Conservation (phyloP, 2,329 filamentous ascomycete species). For the Exophiala sp. region DNA sequence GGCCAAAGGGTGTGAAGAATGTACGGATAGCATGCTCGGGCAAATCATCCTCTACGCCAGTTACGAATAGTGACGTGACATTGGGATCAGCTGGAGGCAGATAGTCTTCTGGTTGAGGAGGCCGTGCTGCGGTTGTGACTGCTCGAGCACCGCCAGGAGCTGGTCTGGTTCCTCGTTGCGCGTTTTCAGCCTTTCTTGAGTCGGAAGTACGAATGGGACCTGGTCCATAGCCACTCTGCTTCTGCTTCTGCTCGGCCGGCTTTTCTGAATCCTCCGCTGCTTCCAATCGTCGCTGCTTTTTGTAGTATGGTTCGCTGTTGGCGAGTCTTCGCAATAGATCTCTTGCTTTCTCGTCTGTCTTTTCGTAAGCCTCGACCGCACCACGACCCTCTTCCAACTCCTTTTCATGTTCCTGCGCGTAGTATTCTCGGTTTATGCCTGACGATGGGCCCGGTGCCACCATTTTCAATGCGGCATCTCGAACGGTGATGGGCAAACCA, state of each 20-base stretch:
- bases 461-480: constrained; percentile 97
- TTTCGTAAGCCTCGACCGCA: constrained; percentile 85
- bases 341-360: constrained; percentile 93
- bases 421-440: constrained; percentile 93
- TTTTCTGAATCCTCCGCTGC: constrained; percentile 47
- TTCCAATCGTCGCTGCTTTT: constrained; percentile 76
- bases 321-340: constrained; percentile 82
- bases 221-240: constrained; percentile 54
- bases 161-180: constrained; percentile 42
- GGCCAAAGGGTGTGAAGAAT: constrained; percentile 84
- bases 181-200: constrained; percentile 40
- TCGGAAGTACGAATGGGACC: constrained; percentile 78
- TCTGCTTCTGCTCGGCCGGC: constrained; percentile 44
- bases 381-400: constrained; percentile 89
- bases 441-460: constrained; percentile 89
- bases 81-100: constrained; percentile 77
- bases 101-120: constrained; percentile 81
- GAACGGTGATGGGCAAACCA: constrained; percentile 87
- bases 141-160: constrained; percentile 52
- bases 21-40: constrained; percentile 87
- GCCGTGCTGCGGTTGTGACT: constrained; percentile 70
- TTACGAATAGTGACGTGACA: constrained; percentile 90
- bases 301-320: constrained; percentile 91
- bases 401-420: constrained; percentile 93
- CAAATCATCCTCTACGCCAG: constrained; percentile 91